Base-by-base conservation (phyloP, 2,329 filamentous ascomycete species). In the Pseudogymnoascus sp. region DNA sequence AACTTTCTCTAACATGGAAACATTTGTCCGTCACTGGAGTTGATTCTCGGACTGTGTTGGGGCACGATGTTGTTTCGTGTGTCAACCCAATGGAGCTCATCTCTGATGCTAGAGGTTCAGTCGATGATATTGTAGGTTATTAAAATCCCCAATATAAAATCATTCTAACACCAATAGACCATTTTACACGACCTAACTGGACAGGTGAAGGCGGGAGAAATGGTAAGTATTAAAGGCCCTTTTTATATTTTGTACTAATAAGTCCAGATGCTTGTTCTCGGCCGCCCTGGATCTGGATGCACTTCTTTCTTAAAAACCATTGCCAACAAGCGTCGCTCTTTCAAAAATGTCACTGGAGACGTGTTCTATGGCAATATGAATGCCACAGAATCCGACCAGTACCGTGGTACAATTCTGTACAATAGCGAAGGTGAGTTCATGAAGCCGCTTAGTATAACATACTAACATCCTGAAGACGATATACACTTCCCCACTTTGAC, bases 301-400 rank as follows among this genome's bases (percentile, higher is more conserved):
- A 89, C 87, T 0, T 88, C 87, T 0, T 77, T 91, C 14, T 76
- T 91, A 50, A 90, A 88, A 67, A 77, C 87, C 66, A 76, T 91
- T 4, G 78, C 85, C 58, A 90, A 90, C 67, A 79, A 82, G 61
- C 75, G 86, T 37, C 73, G 71, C 4, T 86, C 85, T 2, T 89
- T 81, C 65, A 76, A 79, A 38, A 76, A 75, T 2, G 78, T 89
- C 2, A 70, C 77, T 0, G 86, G 86, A 0, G 79, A 86, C 34
- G 78, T 88, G 2, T 74, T 75, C 22, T 88, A 81, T 65, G 85
- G 80, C 1, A 72, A 73, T 0, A 71, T 82, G 61, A 68, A 69
- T 5, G 63, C 72, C 1, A 69, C 76, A 25, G 71, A 79, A 64
- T 74, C 74, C 7, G 75, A 62, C 65, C 74, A 71, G 12, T 85